Base-by-base conservation (phyloP, 306 rosid species). In the Acacia confusa region DNA sequence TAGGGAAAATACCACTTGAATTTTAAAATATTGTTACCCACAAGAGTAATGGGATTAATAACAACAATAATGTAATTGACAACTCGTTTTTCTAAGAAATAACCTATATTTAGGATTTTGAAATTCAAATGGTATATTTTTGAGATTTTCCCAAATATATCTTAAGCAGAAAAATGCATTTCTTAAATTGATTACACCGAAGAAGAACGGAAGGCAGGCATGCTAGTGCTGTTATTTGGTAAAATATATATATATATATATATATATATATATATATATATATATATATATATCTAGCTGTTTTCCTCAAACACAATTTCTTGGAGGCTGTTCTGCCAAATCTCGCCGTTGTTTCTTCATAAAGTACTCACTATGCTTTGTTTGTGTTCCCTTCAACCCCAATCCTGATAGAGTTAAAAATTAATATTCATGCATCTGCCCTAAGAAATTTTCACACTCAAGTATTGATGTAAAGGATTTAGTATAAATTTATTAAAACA, bases 221-320 rank as follows among this genome's bases (percentile, higher is more conserved):
- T 55, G 63, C 13, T 44, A 16, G 52, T 13, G 52, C 52, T 45
- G 52, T 44, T 71, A 52, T 69, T 69, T n/a, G 52, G 74, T 41
- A 40, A 69, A 41, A 20, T n/a, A n/a, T n/a, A n/a, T n/a, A n/a
- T n/a, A n/a, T n/a, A n/a, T n/a, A n/a, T n/a, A n/a, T n/a, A n/a
- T n/a, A n/a, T n/a, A n/a, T n/a, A n/a, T n/a, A n/a, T n/a, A n/a
- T n/a, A n/a, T n/a, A n/a, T n/a, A n/a, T n/a, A n/a, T n/a, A n/a
- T n/a, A n/a, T n/a, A n/a, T n/a, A n/a, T n/a, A 38, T 11, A 69
- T 14, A 38, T 36, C 22, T 55, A 74, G 78, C 50, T 74, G 48
- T 19, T 74, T 14, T 74, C 66, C 66, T 20, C 66, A 74, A 19
- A 55, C 66, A 74, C 36, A 64, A 52, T 71, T 53, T 32, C 66